Conservation (phyloP, 1,284 basidiomycete genomes). For the Coniferiporia sulphurascens region DNA sequence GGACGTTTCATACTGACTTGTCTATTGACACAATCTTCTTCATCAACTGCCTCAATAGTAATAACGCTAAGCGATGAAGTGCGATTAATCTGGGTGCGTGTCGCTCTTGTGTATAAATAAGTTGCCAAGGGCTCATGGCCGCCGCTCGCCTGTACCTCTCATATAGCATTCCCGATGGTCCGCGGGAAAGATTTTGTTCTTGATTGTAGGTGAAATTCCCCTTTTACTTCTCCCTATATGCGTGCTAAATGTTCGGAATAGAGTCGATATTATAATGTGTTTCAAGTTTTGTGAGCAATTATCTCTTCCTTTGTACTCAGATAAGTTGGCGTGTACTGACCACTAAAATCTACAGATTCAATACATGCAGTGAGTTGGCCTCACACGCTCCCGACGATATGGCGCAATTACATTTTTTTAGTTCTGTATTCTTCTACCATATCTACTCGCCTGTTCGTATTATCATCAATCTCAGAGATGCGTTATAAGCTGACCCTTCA, state of each 20-base stretch:
- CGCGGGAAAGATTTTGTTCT: constrained; percentile 12
- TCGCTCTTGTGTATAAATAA: too few relatives aligned
- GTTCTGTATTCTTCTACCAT: constrained; percentile 11
- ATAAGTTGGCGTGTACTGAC: neutral
- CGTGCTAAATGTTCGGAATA: neutral
- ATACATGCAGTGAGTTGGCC: constrained; percentile 4
- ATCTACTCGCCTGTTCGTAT: constrained; percentile 2
- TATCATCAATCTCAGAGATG: neutral
- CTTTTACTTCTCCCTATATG: neutral
- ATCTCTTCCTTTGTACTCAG: neutral
- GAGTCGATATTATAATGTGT: constrained; percentile 19
- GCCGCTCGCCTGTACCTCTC: neutral
- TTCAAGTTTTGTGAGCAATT: constrained; percentile 9
- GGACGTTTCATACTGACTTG: neutral
- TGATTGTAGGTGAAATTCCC: constrained; percentile 2
- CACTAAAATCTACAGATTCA: constrained; percentile 3
- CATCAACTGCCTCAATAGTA: neutral
- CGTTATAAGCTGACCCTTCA: neutral
- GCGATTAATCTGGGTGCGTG: constrained; percentile 14
- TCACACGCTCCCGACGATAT: neutral
- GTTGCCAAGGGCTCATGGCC: neutral
- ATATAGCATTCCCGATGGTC: constrained; percentile 14
- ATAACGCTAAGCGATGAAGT: constrained; percentile 16
- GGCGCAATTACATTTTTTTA: neutral
- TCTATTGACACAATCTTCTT: neutral